Evolutionary conservation across 805 yeast genomes (phyloP).

Genomic region (Yueomyces sinensis): DNA sequence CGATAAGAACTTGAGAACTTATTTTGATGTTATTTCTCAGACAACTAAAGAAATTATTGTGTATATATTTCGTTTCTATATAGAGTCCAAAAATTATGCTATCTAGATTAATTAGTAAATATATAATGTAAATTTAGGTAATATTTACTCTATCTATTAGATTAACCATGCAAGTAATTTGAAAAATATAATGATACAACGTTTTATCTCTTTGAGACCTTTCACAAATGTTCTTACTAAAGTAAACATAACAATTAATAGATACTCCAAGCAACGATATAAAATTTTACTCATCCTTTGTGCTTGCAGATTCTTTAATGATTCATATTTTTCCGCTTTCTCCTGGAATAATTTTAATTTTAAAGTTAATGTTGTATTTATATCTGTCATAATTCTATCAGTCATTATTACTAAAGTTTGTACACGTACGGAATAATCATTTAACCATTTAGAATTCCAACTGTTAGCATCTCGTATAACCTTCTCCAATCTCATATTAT

Average conservation of each 20-base stretch:
- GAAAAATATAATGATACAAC: too few species aligned
- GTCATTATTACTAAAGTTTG: constrained; percentile 50
- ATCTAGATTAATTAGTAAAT: too few species aligned
- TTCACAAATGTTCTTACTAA: constrained; percentile 20
- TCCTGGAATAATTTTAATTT: constrained; percentile 32
- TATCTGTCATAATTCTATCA: constrained; percentile 60
- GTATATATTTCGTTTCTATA: too few species aligned
- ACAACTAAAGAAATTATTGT: too few species aligned
- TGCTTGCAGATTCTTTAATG: constrained; percentile 12
- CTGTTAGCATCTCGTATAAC: constrained; percentile 20
- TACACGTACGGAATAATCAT: constrained; percentile 36
- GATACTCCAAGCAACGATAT: constrained; percentile 16
- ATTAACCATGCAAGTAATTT: too few species aligned
- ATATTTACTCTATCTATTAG: too few species aligned
- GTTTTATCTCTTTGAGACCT: constrained; percentile 10
- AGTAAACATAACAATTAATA: constrained; percentile 18
- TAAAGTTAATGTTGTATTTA: constrained; percentile 55
- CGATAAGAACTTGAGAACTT: too few species aligned
- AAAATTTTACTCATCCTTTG: constrained; percentile 11
- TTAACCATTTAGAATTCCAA: constrained; percentile 19
- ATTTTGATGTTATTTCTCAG: too few species aligned
- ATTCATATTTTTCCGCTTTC: constrained; percentile 19
- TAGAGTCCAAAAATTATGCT: too few species aligned
- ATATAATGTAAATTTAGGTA: too few species aligned
- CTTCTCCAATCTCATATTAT: constrained; percentile 14